Evolutionary conservation across 805 yeast genomes (phyloP).

Genomic region (Candida corydali): DNA sequence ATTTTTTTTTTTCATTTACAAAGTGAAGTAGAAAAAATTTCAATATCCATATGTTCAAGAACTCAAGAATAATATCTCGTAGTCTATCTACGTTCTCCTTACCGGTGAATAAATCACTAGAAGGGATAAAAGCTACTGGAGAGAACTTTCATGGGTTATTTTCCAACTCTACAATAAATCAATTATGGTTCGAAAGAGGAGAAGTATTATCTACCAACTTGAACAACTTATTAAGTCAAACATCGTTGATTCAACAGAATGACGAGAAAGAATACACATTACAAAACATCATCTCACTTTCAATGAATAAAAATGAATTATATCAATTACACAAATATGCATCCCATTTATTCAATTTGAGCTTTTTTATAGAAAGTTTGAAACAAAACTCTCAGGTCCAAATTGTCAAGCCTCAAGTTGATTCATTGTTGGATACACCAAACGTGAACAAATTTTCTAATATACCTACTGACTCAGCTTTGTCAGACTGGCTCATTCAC

Average conservation of each 20-base stretch:
- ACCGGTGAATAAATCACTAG: conserved; percentile 29
- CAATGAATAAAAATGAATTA: conserved; percentile 44
- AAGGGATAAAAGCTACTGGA: conserved; percentile 22
- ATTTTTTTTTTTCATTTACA: not conserved
- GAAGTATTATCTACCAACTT: conserved; percentile 29
- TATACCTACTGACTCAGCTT: conserved; percentile 29
- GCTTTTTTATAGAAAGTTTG: conserved; percentile 45
- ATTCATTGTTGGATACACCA: conserved; percentile 45
- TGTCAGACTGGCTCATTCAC: conserved; percentile 46
- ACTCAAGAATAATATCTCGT: not conserved
- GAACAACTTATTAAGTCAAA: conserved; percentile 27
- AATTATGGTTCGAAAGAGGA: conserved; percentile 39
- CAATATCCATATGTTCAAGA: not conserved
- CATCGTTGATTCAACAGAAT: conserved; percentile 14
- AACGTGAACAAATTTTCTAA: conserved; percentile 29
- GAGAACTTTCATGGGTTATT: conserved; percentile 33
- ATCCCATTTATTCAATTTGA: conserved; percentile 45
- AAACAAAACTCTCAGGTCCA: conserved; percentile 15
- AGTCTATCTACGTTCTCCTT: conserved; percentile 24
- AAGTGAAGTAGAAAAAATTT: conserved; percentile 1
- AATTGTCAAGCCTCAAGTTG: conserved; percentile 17
- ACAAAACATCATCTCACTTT: conserved; percentile 32
- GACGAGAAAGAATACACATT: conserved; percentile 16
- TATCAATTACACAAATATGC: conserved; percentile 42
- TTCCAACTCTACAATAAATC: conserved; percentile 26